Base-by-base conservation (phyloP, 2,329 filamentous ascomycete species). In the Claviceps monticola region DNA sequence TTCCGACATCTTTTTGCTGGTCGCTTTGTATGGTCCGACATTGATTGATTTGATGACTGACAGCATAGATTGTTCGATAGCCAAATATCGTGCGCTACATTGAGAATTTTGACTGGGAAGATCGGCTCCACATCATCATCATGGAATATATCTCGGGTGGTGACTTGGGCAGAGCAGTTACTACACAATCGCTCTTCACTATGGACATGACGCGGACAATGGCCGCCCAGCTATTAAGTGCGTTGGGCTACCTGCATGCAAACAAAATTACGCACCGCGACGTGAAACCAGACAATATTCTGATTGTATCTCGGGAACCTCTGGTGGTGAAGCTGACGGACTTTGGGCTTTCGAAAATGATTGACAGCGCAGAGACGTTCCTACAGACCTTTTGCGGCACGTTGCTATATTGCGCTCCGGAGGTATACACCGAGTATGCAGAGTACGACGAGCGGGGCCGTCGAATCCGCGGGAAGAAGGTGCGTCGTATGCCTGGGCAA, bases 271-370 rank as follows among this genome's bases (percentile, higher is more conserved):
- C 91, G 0, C 93, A 98, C 68, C 85, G 93, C n/a, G 93, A 98
- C 66, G 89, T 98, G 62, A 98, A 98, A 64, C 93, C 93, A 0
- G 93, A 98, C 72, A 98, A 98, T 62, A 96, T 98, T 55, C 74
- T 98, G 42, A 86, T 97, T 58, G 75, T 82, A 11, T 83, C 81
- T 1, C 65, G 80, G 9, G 73, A 83, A 5, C 89, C 90, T 0
- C 79, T 95, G 48, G 74, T 79, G 14, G 84, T 97, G 59, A 97
- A 98, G 67, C 74, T 98, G 14, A 95, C 93, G 0, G 93, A 98
- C 64, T 98, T 98, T 70, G 93, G 93, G 3, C 71, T 98, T 4
- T 97, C 93, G 2, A 98, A 98, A 65, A 90, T 94, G 66, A 83
- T 95, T 46, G 85, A 89, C 55, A 88, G 88, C 57, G 83, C 89